phyloP scores from a whole-genome alignment of 345 rosid species.

The Microcos paniculata region DNA sequence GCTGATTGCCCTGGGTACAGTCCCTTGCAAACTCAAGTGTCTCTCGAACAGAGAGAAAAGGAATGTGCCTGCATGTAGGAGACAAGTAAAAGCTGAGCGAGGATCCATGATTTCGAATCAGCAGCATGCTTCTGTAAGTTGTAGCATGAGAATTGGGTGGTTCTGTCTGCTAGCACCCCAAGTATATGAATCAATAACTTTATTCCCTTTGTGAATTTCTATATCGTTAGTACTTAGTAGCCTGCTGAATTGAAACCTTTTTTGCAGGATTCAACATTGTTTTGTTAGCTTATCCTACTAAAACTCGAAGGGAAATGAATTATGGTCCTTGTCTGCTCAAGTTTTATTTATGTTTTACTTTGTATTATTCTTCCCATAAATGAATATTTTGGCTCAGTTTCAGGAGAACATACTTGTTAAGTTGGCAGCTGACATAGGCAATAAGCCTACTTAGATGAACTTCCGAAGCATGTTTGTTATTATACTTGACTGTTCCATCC shows the following conservation, averaged over 20 bases:
- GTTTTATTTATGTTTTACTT: not conserved
- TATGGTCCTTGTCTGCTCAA: too few species aligned
- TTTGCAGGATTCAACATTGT: too few species aligned
- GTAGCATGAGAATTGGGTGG: too few species aligned
- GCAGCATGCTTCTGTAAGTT: not conserved
- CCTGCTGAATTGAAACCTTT: too few species aligned
- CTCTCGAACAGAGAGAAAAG: slow-evolving; percentile 33
- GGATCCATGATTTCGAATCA: not conserved
- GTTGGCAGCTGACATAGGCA: slow-evolving; percentile 30
- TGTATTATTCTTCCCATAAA: not conserved
- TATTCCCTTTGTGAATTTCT: too few species aligned
- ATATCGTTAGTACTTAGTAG: too few species aligned
- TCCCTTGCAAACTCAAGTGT: slow-evolving; percentile 44
- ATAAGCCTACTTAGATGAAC: slow-evolving; percentile 29
- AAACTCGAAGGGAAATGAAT: too few species aligned
- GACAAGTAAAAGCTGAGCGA: not conserved
- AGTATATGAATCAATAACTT: too few species aligned
- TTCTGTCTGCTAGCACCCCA: too few species aligned
- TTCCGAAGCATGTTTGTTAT: slow-evolving; percentile 28
- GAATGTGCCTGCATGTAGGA: slow-evolving; percentile 27
- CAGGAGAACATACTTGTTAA: slow-evolving; percentile 20
- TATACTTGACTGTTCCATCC: slow-evolving; percentile 30
- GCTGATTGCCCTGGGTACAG: slow-evolving; percentile 34
- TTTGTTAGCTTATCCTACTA: too few species aligned
- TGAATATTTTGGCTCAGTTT: not conserved